phyloP scores from a whole-genome alignment of 805 yeast genomes.

The Zygoascus flipseniorum region DNA sequence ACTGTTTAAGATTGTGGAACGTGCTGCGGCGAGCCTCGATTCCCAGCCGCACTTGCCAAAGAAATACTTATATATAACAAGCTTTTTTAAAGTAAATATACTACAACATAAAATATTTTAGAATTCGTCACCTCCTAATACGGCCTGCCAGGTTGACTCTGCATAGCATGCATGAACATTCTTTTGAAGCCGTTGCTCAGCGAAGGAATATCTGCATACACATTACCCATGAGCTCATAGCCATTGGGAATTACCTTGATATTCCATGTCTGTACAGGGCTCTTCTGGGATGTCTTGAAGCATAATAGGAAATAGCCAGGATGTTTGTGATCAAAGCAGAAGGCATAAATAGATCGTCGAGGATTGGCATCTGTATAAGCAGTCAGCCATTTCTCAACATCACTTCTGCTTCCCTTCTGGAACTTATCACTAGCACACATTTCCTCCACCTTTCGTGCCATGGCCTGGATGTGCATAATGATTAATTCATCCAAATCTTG shows the following conservation, averaged over 20 bases:
- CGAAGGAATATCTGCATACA: conserved; percentile 81
- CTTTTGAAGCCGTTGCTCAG: conserved; percentile 94
- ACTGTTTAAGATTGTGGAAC: background rate
- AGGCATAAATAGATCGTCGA: conserved; percentile 80
- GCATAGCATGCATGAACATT: conserved; percentile 18
- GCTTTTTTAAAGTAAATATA: background rate
- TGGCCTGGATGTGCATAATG: conserved; percentile 75
- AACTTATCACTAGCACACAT: conserved; percentile 84
- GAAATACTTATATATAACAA: too few relatives aligned
- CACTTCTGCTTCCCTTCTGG: conserved; percentile 67
- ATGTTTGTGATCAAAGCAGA: conserved; percentile 78
- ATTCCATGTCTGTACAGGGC: conserved; percentile 68
- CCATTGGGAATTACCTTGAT: conserved; percentile 88
- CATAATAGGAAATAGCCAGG: conserved; percentile 92
- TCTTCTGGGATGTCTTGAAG: conserved; percentile 57
- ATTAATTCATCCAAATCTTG: conserved; percentile 90
- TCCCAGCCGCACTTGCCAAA: too few relatives aligned
- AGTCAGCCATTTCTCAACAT: conserved; percentile 79
- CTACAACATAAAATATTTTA: background rate
- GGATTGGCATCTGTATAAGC: conserved; percentile 89
- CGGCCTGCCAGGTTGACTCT: background rate
- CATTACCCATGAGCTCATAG: conserved; percentile 65
- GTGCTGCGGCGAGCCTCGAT: background rate
- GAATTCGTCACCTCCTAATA: background rate
- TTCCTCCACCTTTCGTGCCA: conserved; percentile 74